Percentiles rank a stretch among this genome's conserved stretches.
phyloP scores from a whole-genome alignment of 371 early-diverging fungal genomes.

The Coemansia sp. region DNA sequence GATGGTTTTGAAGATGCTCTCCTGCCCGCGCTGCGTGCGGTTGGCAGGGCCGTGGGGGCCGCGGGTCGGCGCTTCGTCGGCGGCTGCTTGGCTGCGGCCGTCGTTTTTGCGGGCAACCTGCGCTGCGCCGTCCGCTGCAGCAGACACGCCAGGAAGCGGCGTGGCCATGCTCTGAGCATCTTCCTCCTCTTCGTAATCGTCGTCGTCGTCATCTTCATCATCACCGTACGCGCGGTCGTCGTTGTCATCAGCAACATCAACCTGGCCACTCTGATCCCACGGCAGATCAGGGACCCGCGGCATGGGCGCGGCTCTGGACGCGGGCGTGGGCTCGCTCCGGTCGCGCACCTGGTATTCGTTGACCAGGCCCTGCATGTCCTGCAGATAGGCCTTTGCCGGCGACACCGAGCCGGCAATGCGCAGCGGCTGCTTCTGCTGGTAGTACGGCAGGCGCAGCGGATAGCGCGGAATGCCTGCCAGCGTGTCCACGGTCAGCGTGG shows the following conservation, averaged over 20 bases:
- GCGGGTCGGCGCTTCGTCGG: not conserved
- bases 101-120: constrained; percentile 1
- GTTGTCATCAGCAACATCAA: constrained; percentile 12
- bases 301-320: constrained; percentile 20
- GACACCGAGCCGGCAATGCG: constrained; percentile 18
- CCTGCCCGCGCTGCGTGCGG: constrained; percentile 51
- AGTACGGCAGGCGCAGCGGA: constrained; percentile 21
- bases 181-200: constrained; percentile 22
- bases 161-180: constrained; percentile 7
- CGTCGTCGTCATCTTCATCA: constrained; percentile 15
- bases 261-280: constrained; percentile 25
- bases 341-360: constrained; percentile 30
- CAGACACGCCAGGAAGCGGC: too few relatives aligned
- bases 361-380: constrained; percentile 48
- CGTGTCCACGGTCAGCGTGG: constrained; percentile 35
- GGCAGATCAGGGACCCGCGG: constrained; percentile 33
- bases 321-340: constrained; percentile 21
- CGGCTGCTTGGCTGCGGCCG: not conserved
- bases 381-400: constrained; percentile 35
- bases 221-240: constrained; percentile 15
- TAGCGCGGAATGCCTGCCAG: constrained; percentile 27
- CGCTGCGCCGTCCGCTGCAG: not conserved
- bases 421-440: constrained; percentile 15
- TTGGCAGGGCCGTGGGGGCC: not conserved
- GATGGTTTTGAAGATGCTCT: constrained; percentile 89